A percentile compares a stretch with the other conserved stretches of the same genome.
These are phyloP conservation scores for Capsella bursapastoris DNA, from an alignment of 345 rosid genomes.

Conservation along the genomic window DNA sequence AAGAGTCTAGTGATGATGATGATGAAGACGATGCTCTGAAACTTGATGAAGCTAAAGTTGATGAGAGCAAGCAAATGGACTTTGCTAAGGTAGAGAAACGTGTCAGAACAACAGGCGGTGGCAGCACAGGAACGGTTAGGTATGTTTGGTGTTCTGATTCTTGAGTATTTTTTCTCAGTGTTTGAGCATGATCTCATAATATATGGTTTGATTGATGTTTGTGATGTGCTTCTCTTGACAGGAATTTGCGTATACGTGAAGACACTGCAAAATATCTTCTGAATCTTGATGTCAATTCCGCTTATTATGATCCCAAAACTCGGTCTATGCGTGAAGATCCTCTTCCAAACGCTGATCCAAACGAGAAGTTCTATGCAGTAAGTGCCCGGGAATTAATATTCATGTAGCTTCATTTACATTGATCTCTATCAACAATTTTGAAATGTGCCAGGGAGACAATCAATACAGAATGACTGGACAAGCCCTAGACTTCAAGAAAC, in stretches of 20 bases:
- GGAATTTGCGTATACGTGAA: constrained; percentile 74
- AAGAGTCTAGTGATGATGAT: constrained; percentile 57
- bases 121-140: constrained; percentile 94
- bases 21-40: constrained; percentile 66
- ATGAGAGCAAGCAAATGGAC: constrained; percentile 89
- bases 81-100: constrained; percentile 94
- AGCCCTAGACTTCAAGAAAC: constrained; percentile 73
- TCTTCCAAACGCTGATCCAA: constrained; percentile 81
- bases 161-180: neutral
- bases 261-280: constrained; percentile 69
- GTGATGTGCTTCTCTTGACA: neutral
- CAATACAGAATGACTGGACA: constrained; percentile 73
- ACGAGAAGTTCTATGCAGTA: constrained; percentile 71
- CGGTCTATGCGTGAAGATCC: constrained; percentile 89
- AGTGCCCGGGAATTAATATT: constrained; percentile 14
- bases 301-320: constrained; percentile 73
- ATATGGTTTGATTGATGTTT: neutral
- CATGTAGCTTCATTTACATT: neutral
- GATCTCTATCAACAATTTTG: neutral
- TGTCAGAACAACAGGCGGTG: constrained; percentile 92
- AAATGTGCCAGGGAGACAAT: constrained; percentile 59
- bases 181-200: neutral
- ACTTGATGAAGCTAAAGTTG: constrained; percentile 83
- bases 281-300: constrained; percentile 74
- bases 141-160: constrained; percentile 1